Evolutionary conservation across 331 rosid species (phyloP).

Genomic region (Acacia pycnantha): DNA sequence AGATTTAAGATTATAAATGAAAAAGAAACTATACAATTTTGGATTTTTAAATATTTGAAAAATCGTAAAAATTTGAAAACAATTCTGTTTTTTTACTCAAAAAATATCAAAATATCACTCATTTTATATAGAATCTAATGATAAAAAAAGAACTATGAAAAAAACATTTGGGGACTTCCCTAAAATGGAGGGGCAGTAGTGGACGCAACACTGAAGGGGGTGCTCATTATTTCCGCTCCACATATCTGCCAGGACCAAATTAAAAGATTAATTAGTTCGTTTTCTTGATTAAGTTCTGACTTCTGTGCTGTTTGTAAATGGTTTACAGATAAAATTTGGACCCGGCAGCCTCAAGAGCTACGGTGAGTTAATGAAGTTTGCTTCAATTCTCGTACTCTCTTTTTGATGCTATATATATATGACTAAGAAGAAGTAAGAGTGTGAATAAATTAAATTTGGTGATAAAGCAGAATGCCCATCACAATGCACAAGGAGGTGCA

Average conservation of each 20-base stretch:
- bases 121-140: too few relatives aligned
- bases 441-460: too few relatives aligned
- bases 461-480: conserved; percentile 60
- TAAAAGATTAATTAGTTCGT: neutral
- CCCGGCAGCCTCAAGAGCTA: conserved; percentile 62
- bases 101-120: too few relatives aligned
- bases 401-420: neutral
- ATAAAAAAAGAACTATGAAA: too few relatives aligned
- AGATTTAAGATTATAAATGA: too few relatives aligned
- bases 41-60: too few relatives aligned
- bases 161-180: too few relatives aligned
- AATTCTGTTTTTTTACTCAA: fast-evolving
- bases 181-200: too few relatives aligned
- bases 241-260: neutral
- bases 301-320: neutral
- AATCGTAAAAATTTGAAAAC: too few relatives aligned
- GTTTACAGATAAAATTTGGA: conserved; percentile 53
- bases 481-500: conserved; percentile 72
- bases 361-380: conserved; percentile 50
- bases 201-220: too few relatives aligned
- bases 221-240: neutral
- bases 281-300: neutral
- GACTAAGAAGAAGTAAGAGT: too few relatives aligned
- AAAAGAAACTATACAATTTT: too few relatives aligned
- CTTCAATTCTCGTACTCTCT: neutral